Percentiles rank a stretch among this genome's conserved stretches.
phyloP scores from a whole-genome alignment of 1,139 yeast genomes.

The Kurtzmaniella quercitrusa region DNA sequence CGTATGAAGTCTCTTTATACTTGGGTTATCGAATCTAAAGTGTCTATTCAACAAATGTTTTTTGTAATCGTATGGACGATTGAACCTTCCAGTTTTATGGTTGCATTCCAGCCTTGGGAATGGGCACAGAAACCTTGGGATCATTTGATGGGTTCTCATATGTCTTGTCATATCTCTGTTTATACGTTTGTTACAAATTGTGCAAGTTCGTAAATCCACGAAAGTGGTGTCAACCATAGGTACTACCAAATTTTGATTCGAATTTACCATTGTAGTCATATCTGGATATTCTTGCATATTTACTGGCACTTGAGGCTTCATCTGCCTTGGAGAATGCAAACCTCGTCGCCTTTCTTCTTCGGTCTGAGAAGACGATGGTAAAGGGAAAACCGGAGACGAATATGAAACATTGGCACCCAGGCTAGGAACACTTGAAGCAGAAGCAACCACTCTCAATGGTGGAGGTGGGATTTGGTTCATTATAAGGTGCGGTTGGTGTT shows the following conservation, averaged over 20 bases:
- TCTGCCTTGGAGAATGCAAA: not conserved
- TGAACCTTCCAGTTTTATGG: slow-evolving; percentile 61
- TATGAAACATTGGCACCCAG: not conserved
- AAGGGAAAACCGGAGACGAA: not conserved
- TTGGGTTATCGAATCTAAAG: slow-evolving; percentile 49
- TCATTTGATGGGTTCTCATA: slow-evolving; percentile 57
- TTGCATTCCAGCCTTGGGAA: slow-evolving; percentile 53
- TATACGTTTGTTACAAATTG: slow-evolving; percentile 53
- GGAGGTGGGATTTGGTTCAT: not conserved
- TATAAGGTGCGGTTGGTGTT: not conserved
- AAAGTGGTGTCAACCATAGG: slow-evolving; percentile 35
- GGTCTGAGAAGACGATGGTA: not conserved
- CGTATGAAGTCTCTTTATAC: slow-evolving; percentile 46
- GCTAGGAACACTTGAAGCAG: not conserved
- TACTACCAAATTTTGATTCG: slow-evolving; percentile 27
- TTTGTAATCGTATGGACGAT: slow-evolving; percentile 66
- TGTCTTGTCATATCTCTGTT: slow-evolving; percentile 64
- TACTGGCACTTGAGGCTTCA: not conserved
- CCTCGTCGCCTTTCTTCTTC: slow-evolving; percentile 1
- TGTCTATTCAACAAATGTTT: slow-evolving; percentile 64
- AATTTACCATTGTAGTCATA: slow-evolving; percentile 37
- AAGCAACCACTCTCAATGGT: not conserved
- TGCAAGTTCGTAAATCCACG: slow-evolving; percentile 36
- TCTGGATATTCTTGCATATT: slow-evolving; percentile 28
- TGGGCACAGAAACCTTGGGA: slow-evolving; percentile 55